phyloP scores from a whole-genome alignment of 2,329 filamentous ascomycete genomes.

The Cladosporium austrohemisphaericum region DNA sequence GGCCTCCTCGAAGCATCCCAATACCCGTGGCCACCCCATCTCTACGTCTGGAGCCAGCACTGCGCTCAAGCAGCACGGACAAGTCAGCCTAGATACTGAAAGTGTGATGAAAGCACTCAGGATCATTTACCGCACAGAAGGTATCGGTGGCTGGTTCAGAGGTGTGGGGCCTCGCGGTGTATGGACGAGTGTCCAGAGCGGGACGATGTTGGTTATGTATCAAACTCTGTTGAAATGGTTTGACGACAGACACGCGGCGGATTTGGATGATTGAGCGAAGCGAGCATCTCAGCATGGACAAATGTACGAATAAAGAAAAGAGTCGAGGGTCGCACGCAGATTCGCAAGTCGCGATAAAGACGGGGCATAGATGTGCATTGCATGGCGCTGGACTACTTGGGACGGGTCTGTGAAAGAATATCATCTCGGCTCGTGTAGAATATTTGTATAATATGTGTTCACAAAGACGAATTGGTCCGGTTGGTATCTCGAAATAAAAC shows the following conservation, averaged over 20 bases:
- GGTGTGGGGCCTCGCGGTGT: conserved; percentile 89
- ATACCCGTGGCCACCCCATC: conserved; percentile 47
- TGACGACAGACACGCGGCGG: conserved; percentile 50
- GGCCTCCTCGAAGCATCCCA: conserved; percentile 13
- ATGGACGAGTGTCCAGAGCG: conserved; percentile 96
- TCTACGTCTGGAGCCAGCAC: conserved; percentile 89
- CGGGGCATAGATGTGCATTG: conserved; percentile 12
- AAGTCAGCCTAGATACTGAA: conserved; percentile 78
- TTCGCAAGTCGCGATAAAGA: neutral
- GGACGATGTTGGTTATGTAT: conserved; percentile 94
- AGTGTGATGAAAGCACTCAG: conserved; percentile 80
- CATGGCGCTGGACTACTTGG: conserved; percentile 1
- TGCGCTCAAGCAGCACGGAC: conserved; percentile 72
- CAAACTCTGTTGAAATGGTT: conserved; percentile 79
- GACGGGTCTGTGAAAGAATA: conserved; percentile 1
- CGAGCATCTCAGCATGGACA: neutral
- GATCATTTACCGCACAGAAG: conserved; percentile 87
- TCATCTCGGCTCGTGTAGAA: conserved; percentile 14
- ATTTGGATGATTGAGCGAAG: conserved; percentile 7
- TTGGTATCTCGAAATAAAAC: too few relatives aligned
- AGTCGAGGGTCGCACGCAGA: neutral
- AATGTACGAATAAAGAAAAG: conserved; percentile 9
- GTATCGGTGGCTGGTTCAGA: conserved; percentile 84
- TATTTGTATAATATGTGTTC: conserved; percentile 12
- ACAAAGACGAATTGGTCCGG: too few relatives aligned